phyloP scores from a whole-genome alignment of 169 alveolate species.

The Babesia divergens region DNA sequence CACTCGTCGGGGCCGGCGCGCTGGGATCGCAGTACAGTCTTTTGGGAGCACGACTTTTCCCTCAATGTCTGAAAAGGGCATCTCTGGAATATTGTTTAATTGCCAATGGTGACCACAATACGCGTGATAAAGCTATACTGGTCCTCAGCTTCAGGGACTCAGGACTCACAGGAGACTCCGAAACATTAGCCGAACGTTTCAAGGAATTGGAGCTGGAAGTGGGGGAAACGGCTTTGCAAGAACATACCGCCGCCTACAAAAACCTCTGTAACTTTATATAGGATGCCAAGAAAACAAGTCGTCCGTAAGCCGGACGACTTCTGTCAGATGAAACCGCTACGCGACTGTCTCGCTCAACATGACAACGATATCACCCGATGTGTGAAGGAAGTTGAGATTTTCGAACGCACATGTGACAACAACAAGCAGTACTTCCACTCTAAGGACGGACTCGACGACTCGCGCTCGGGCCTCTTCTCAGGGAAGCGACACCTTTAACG shows the following conservation, averaged over 20 bases:
- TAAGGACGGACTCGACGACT: slow-evolving; percentile 84
- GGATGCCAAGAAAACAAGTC: slow-evolving; percentile 60
- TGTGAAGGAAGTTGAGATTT: slow-evolving; percentile 70
- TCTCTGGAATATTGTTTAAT: not conserved
- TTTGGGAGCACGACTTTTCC: not conserved
- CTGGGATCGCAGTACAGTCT: slow-evolving; percentile 20
- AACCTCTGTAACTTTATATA: slow-evolving; percentile 11
- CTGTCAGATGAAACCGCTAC: slow-evolving; percentile 82
- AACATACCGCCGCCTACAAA: slow-evolving; percentile 3
- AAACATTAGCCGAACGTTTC: not conserved
- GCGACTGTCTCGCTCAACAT: slow-evolving; percentile 72
- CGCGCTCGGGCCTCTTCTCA: slow-evolving; percentile 77
- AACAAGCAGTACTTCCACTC: slow-evolving; percentile 79
- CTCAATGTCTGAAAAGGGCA: not conserved
- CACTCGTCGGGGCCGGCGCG: slow-evolving; percentile 28
- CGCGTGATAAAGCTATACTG: not conserved
- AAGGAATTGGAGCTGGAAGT: not conserved
- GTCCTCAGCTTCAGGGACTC: slow-evolving; percentile 13
- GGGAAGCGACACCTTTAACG: slow-evolving; percentile 71
- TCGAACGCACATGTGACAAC: slow-evolving; percentile 81
- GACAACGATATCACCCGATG: slow-evolving; percentile 78
- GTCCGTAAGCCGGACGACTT: slow-evolving; percentile 59
- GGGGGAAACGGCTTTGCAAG: not conserved
- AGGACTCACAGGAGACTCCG: not conserved
- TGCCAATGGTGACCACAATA: not conserved